Base-by-base conservation (phyloP, 495 filamentous ascomycete species). In the Penicillium riverlandense region DNA sequence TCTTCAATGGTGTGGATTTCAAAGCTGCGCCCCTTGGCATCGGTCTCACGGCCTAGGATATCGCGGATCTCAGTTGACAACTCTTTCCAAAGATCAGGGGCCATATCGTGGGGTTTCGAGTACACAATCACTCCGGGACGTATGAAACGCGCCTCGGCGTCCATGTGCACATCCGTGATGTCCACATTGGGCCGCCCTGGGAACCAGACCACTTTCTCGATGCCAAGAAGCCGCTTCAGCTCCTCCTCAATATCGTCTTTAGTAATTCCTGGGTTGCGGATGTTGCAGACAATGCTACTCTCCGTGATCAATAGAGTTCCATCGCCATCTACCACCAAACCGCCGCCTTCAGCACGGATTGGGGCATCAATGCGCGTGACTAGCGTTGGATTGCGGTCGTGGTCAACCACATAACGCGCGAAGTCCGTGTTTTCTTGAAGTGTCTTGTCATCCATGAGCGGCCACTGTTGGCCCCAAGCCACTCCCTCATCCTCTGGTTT, bases 131-230 rank as follows among this genome's bases (percentile, higher is more conserved):
- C 49, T 2, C 57, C 57, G 11, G 54, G 57, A 13, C 54, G 47
- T 13, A 57, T 38, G 34, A 62, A 58, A 6, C 54, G 45, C 22
- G 54, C 57, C 44, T 57, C 53, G 6, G 54, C 57, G 37, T 55
- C 54, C 16, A 60, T 47, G 32, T 62, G 54, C 32, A 49, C 49
- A 35, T 62, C 59, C 11, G 54, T 58, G 40, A 59, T 54, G 40
- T 62, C 54, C 7, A 52, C 33, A 13, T 50, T 54, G 4, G 44
- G 53, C 11, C 49, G 48, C 7, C 57, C 57, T 11, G 57, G 59
- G 16, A 55, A 45, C 57, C 59, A 62, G 2, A 62, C 55, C 4
- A 62, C 47, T 27, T 62, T 62, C 11, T 57, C 46, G 11, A 61
- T 43, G 4, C 59, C 57, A 27, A 62, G 39, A 6, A 53, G 11